Base-by-base conservation (phyloP, 192 early-diverging fungal species). In the Chytriomyces hyalinus region DNA sequence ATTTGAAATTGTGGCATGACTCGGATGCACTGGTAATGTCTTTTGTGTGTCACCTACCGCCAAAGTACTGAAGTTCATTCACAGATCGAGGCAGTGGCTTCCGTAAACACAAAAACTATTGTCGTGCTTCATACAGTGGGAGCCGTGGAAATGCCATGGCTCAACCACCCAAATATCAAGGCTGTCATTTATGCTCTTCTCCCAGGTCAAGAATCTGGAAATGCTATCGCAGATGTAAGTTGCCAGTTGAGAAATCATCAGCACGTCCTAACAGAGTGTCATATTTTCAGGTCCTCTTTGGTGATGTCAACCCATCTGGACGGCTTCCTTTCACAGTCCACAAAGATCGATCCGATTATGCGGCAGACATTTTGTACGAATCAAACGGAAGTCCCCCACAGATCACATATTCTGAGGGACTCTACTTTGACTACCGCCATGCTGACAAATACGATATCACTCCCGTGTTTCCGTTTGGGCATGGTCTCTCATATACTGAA, bases 181-280 rank as follows among this genome's bases (percentile, higher is more conserved):
- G 88, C 87, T 15, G 81, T 90, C 28, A 82, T 90, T 45, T 87
- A 76, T 47, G 80, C 88, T 43, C 67, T 81, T 50, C 66, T 91
- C n/a, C 88, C 88, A 43, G 89, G 89, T 45, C 87, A 90, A 77
- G 89, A 91, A 71, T 83, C 84, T 44, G 89, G 89, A 26, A 80
- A 88, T 24, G 69, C 89, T 13, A 61, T 90, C 36, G 85, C 89
- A n/a, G 90, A 91, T 75, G 80, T 89, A 17, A 59, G 86, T 9
- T 44, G 17, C 20, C 48, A 9, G 17, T 67, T 9, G 8, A 89
- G 3, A 83, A 80, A 64, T 26, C 61, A 26, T 20, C 20, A 17
- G 8, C 20, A 8, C 24, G 24, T 64, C 62, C 26, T 64, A 26
- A 26, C 15, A 57, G 53, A 57, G n/a, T 15, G n/a, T 15, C 8